Percentiles rank a stretch among this genome's conserved stretches.
These are phyloP conservation scores for Ogataea pilisensis DNA, from an alignment of 805 yeast genomes.

Conservation along the genomic window DNA sequence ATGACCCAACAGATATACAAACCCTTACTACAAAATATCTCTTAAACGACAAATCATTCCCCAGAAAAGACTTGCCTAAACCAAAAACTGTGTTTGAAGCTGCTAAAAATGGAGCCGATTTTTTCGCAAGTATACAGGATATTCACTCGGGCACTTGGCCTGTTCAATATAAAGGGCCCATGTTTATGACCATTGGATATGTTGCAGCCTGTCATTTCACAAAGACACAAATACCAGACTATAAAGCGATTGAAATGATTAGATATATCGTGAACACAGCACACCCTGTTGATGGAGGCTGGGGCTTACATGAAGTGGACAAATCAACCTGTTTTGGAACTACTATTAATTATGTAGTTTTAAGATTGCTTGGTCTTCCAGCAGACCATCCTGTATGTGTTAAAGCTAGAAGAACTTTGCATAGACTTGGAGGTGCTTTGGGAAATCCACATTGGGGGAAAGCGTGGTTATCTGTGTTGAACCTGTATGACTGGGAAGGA, in stretches of 20 bases:
- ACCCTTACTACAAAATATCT: constrained; percentile 53
- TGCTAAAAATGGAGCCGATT: constrained; percentile 69
- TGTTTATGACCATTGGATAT: constrained; percentile 93
- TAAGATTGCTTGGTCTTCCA: constrained; percentile 75
- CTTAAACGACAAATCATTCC: constrained; percentile 20
- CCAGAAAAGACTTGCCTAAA: constrained; percentile 22
- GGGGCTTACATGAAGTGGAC: constrained; percentile 94
- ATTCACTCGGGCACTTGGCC: constrained; percentile 81
- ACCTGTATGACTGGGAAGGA: constrained; percentile 90
- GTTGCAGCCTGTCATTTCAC: constrained; percentile 71
- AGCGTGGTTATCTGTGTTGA: constrained; percentile 78
- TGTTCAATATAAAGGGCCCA: constrained; percentile 93
- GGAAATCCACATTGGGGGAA: constrained; percentile 98
- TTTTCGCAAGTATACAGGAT: constrained; percentile 69
- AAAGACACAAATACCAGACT: constrained; percentile 62
- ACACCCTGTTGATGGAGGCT: constrained; percentile 99
- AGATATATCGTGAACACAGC: constrained; percentile 87
- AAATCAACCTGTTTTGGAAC: constrained; percentile 97
- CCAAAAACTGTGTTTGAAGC: constrained; percentile 45
- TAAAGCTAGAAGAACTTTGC: constrained; percentile 70
- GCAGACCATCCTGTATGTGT: constrained; percentile 71
- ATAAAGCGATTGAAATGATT: constrained; percentile 62
- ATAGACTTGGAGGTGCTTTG: constrained; percentile 80
- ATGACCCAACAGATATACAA: constrained; percentile 45
- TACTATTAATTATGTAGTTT: constrained; percentile 73